Conservation (phyloP, 176 grass and related monocot genomes). For the Bothriochloa decipiens region DNA sequence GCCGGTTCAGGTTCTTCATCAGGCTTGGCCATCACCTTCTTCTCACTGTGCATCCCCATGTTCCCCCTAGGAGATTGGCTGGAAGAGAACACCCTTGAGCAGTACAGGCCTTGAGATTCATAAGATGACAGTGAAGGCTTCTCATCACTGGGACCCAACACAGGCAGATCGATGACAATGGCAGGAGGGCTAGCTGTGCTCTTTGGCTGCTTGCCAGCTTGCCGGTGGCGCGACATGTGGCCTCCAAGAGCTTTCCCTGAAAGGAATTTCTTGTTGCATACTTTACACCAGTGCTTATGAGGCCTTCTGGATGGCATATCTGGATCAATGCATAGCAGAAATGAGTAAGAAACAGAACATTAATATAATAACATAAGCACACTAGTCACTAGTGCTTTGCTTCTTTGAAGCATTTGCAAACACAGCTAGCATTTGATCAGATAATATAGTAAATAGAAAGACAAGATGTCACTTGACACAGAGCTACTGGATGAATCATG, state of each 20-base stretch:
- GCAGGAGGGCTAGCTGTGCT: slow-evolving; percentile 7
- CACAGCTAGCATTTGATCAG: background rate
- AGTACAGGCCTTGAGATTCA: slow-evolving; percentile 12
- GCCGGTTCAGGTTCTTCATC: slow-evolving; percentile 35
- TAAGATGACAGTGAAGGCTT: slow-evolving; percentile 6
- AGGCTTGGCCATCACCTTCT: slow-evolving; percentile 12
- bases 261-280: slow-evolving; percentile 47
- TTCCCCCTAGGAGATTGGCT: slow-evolving; percentile 25
- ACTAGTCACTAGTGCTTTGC: background rate
- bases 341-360: slow-evolving; percentile 21
- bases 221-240: slow-evolving; percentile 60
- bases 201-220: slow-evolving; percentile 5
- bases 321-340: slow-evolving; percentile 19
- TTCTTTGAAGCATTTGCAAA: background rate
- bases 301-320: slow-evolving; percentile 32
- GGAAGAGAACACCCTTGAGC: slow-evolving; percentile 39
- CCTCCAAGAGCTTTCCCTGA: slow-evolving; percentile 58
- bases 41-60: slow-evolving; percentile 18
- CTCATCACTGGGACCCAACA: slow-evolving; percentile 21
- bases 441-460: background rate
- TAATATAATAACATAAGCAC: slow-evolving; percentile 28
- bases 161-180: background rate
- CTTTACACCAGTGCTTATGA: slow-evolving; percentile 45
- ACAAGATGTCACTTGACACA: background rate
- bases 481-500: background rate